Percentiles rank a stretch among this genome's conserved stretches.
Evolutionary conservation across 192 early-diverging fungal species (phyloP).

Genomic region (Powellomyces hirtus): DNA sequence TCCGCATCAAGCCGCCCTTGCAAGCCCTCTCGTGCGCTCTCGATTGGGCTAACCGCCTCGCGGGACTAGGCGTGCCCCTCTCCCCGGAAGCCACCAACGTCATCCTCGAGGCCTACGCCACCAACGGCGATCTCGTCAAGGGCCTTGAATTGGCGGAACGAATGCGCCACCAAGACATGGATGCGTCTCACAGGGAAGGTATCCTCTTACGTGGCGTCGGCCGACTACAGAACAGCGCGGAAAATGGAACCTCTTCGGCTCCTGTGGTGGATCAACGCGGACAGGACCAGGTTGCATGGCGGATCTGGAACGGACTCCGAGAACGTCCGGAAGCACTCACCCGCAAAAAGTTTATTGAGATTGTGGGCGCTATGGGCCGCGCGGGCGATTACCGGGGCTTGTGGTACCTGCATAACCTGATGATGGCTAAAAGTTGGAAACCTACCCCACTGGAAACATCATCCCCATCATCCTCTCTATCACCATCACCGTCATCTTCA

Average conservation of each 20-base stretch:
- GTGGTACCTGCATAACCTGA: constrained; percentile 9
- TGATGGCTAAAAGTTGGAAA: not conserved
- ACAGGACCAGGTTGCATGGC: constrained; percentile 5
- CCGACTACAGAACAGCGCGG: no score
- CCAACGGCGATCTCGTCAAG: not conserved
- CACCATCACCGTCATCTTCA: not conserved
- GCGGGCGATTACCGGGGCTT: constrained; percentile 11
- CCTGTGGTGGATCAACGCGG: not conserved
- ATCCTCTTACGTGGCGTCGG: not conserved
- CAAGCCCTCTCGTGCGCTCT: constrained; percentile 5
- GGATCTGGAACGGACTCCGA: constrained; percentile 8
- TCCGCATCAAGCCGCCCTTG: not conserved
- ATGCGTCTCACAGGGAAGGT: not conserved
- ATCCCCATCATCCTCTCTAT: not conserved
- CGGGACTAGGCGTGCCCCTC: constrained; percentile 8
- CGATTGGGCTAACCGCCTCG: constrained; percentile 23
- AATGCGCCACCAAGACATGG: not conserved
- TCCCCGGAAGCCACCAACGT: constrained; percentile 7
- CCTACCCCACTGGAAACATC: not conserved
- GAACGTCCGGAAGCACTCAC: not conserved
- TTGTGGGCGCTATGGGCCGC: constrained; percentile 21
- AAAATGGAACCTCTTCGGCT: no score
- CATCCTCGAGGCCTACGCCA: constrained; percentile 6
- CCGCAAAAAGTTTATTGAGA: not conserved
- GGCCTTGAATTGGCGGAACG: constrained; percentile 16